These are phyloP conservation scores for Tylopilus plumbeoviolaceoides DNA, from an alignment of 768 basidiomycete genomes.

Conservation along the genomic window DNA sequence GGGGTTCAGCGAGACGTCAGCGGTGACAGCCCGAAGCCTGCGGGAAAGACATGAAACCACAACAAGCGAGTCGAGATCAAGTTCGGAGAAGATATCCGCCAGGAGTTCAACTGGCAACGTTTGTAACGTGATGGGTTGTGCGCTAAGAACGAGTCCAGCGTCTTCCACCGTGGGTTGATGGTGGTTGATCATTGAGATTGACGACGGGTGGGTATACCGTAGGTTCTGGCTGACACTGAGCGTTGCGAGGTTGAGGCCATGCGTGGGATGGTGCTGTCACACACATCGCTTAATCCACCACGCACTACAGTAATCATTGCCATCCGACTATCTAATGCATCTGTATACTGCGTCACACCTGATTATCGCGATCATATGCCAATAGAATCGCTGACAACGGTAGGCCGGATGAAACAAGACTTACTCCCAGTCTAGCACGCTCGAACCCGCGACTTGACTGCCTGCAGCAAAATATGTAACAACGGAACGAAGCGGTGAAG, in stretches of 20 bases:
- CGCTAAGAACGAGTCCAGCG: background rate
- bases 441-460: background rate
- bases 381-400: background rate
- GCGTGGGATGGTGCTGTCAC: no score
- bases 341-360: background rate
- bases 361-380: background rate
- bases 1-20: constrained; percentile 65
- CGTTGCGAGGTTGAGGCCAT: background rate
- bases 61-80: constrained; percentile 60
- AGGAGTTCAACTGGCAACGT: constrained; percentile 75
- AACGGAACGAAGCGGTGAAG: background rate
- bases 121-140: constrained; percentile 30
- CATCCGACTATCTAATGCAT: background rate
- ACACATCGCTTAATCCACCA: no score
- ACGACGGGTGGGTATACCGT: background rate
- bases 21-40: constrained; percentile 51
- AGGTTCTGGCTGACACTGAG: background rate
- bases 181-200: background rate
- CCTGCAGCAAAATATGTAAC: background rate
- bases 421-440: background rate
- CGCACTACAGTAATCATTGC: no score
- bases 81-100: constrained; percentile 64
- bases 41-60: constrained; percentile 57
- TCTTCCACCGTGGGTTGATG: background rate
- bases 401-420: background rate